Base-by-base conservation (phyloP, 192 early-diverging fungal genomes). In the Rhizophagus prolifer region DNA sequence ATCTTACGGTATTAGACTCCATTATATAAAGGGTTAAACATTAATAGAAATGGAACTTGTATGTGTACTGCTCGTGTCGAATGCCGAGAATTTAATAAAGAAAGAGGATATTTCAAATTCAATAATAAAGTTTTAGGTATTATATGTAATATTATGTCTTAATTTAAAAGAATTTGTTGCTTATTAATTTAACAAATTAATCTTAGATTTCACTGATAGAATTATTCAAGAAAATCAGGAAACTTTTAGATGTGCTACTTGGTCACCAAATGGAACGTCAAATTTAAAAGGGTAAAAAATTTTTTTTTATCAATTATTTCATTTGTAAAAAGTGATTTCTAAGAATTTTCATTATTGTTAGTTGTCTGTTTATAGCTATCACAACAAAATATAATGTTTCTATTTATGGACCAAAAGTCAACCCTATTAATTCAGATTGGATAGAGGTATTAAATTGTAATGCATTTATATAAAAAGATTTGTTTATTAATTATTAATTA, bases 301-400 rank as follows among this genome's bases (percentile, higher is more conserved):
- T 54, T 50, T 9, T 72, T 10, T 23, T 63, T 41, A 63, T 2
- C 25, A 14, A 30, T 58, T 38, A 19, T 72, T 9, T 21, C 25
- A 30, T n/a, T 21, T 21, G 21, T 63, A 26, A 7, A n/a, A 62
- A 26, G 6, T 10, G n/a, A 31, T 7, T 62, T 5, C 12, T 9
- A 38, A 63, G 21, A 25, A 2, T 47, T 34, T 14, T 73, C 38
- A 74, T 31, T 9, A 23, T 36, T 31, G 0, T 5, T 47, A 75
- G 74, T 41, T 75, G 74, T 9, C 66, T 75, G n/a, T 54, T 75
- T 41, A 34, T 58, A 14, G 63, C 44, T 46, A 75, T 75, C n/a
- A 75, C 74, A n/a, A 65, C 74, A 65, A 59, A 65, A 60, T 75
- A 46, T 75, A 34, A 75, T 50, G 74, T 75, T 16, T 61, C 60